These are phyloP conservation scores for Eucalyptus fibrosa DNA, from an alignment of 345 rosid genomes.

Conservation along the genomic window DNA sequence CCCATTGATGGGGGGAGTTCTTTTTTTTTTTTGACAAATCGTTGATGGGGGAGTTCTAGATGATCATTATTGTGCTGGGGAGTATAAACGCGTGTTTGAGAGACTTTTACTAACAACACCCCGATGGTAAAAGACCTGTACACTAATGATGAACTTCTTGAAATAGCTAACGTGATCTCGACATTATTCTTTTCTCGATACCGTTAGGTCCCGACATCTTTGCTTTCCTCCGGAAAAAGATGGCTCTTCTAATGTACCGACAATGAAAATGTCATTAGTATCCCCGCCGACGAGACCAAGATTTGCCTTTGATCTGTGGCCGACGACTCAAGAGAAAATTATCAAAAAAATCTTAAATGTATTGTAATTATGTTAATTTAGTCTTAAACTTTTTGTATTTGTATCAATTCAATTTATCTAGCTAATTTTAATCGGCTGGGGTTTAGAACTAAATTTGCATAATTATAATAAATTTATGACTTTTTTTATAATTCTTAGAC, in stretches of 20 bases:
- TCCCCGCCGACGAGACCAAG: background rate
- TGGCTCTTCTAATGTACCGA: background rate
- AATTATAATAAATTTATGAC: rapidly evolving
- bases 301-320: background rate
- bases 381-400: too few relatives aligned
- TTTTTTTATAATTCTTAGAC: background rate
- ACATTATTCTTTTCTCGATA: background rate
- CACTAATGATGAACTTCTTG: background rate
- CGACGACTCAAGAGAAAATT: background rate
- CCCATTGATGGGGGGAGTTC: background rate
- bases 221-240: background rate
- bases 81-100: background rate
- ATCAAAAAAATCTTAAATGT: too few relatives aligned
- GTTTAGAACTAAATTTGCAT: rapidly evolving
- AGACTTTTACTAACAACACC: background rate
- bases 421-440: rapidly evolving
- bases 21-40: background rate
- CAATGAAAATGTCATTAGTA: background rate
- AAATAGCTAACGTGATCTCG: background rate
- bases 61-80: background rate
- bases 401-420: rapidly evolving
- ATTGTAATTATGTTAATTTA: too few relatives aligned
- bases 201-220: background rate
- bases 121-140: background rate
- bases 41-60: background rate